phyloP scores from a whole-genome alignment of 257 asterid species.

The Solanum lycopersicoides region DNA sequence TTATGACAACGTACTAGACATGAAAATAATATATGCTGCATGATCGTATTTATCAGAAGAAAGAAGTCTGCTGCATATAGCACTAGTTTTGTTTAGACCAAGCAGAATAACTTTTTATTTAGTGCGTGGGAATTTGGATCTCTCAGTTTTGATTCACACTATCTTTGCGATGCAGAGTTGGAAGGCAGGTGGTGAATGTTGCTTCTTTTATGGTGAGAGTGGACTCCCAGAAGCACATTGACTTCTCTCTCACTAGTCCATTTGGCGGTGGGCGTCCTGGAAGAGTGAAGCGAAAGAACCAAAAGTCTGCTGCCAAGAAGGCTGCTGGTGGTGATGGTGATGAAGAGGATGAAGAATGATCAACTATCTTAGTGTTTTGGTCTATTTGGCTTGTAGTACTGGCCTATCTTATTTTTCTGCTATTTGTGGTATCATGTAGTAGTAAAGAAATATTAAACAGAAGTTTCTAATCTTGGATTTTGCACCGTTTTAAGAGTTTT shows the following conservation, averaged over 20 bases:
- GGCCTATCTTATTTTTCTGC: not conserved
- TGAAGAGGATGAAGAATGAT: not conserved
- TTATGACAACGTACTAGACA: not conserved
- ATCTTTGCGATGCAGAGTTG: not conserved
- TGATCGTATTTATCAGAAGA: not conserved
- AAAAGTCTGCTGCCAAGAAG: not conserved
- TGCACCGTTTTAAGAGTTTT: not conserved
- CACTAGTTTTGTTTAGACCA: not conserved
- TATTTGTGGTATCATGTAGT: not conserved
- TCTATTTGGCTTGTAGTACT: not conserved
- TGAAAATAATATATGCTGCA: not conserved
- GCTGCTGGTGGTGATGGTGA: not conserved
- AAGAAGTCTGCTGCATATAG: not conserved
- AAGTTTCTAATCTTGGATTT: not conserved
- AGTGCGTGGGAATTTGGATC: not conserved
- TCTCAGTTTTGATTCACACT: not conserved
- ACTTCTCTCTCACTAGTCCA: not conserved
- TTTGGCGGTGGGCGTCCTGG: not conserved
- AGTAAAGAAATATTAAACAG: not conserved
- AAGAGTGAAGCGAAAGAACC: not conserved
- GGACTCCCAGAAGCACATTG: not conserved
- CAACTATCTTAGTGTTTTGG: not conserved
- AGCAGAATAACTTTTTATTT: not conserved
- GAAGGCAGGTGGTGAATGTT: not conserved
- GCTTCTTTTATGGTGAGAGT: not conserved